Conservation (phyloP, 176 grass and related monocot genomes). For the Eleusine indica region DNA sequence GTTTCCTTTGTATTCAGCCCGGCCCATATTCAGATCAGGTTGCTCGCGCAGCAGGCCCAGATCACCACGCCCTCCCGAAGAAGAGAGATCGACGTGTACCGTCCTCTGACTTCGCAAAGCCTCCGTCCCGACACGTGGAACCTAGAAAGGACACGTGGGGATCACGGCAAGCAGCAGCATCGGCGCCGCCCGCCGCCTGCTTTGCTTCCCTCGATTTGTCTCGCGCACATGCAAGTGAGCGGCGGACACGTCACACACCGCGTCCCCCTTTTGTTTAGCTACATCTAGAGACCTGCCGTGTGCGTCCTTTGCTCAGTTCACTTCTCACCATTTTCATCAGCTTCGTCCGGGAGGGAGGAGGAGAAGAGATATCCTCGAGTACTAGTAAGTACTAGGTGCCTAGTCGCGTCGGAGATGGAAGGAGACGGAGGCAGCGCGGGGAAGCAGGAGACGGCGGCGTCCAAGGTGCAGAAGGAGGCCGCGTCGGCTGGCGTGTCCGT, state of each 20-base stretch:
- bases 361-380: neutral
- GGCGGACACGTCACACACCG: neutral
- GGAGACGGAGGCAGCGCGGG: neutral
- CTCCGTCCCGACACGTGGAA: neutral
- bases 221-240: neutral
- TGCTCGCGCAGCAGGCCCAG: neutral
- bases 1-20: neutral
- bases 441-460: neutral
- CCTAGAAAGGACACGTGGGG: neutral
- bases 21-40: neutral
- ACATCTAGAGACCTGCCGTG: neutral
- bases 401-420: slow-evolving; percentile 10
- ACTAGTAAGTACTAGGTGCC: too few species aligned
- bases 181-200: neutral
- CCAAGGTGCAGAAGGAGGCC: slow-evolving; percentile 38
- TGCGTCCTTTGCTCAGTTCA: neutral
- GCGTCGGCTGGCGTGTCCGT: slow-evolving; percentile 50
- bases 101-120: neutral
- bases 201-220: neutral
- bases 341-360: neutral
- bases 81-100: slow-evolving; percentile 9
- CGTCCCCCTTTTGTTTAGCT: neutral
- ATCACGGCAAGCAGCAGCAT: neutral
- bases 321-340: neutral
- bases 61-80: neutral